Base-by-base conservation (phyloP, 148 eudicot species). In the Chenopodium berlandieri region DNA sequence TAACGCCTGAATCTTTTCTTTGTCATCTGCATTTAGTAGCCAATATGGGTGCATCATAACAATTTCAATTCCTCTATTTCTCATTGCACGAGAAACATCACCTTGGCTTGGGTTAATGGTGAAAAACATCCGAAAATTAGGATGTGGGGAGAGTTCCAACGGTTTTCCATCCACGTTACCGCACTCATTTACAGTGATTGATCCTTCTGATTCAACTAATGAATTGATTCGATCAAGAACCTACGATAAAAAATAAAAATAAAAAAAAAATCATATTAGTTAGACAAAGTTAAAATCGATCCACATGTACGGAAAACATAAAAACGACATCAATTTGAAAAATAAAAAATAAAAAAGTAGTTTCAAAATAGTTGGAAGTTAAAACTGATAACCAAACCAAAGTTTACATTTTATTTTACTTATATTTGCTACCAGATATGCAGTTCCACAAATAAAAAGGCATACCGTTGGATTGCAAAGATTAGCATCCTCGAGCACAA, bases 221-320 rank as follows among this genome's bases (percentile, higher is more conserved):
- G 99, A 96, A 84, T 96, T 96, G 66, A 96, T 94, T 76, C 99
- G 90, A 76, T 96, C 99, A 82, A 96, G 97, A 89, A 96, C 96
- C 99, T 95, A 89, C 73, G 82, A 75, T 23, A 75, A 52, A 52
- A 9, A 1, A 60, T 14, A 73, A 32, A 32, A 32, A 32, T 66
- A 9, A 1, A 47, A 34, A 4, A 34, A 34, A 34, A 9, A 73
- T 76, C 25, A 83, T 1, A 65, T 6, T 54, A 56, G 79, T 65
- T 11, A 20, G 7, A 50, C 5, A 17, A 16, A 34, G 79, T 76
- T 72, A 34, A 80, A 75, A 75, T 72, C 25, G 4, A 48, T 75
- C 46, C 30, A 46, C 46, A 67, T 64, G 37, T 7, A 78, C 63
- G 13, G 6, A 1, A 20, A 7, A 37, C 22, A 0, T 67, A 32